phyloP scores from a whole-genome alignment of 768 basidiomycete genomes.

The Boletus coccyginus region DNA sequence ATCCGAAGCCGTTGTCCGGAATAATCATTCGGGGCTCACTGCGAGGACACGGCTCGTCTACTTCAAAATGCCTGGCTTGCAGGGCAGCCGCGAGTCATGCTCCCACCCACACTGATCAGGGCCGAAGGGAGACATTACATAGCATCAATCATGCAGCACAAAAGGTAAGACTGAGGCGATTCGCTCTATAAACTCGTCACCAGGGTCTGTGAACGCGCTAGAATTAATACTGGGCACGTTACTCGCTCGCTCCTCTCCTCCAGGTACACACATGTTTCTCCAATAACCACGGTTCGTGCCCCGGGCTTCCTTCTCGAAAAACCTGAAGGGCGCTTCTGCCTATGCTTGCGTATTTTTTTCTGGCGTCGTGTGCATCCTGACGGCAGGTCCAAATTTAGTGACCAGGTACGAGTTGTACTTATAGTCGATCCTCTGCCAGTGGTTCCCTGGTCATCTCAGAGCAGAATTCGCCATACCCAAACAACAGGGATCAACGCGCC shows the following conservation, averaged over 20 bases:
- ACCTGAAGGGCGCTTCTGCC: constrained; percentile 51
- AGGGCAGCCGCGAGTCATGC: background rate
- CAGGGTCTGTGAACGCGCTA: constrained; percentile 4
- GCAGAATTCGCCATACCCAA: constrained; percentile 26
- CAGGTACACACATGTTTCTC: constrained; percentile 23
- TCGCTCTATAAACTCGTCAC: constrained; percentile 4
- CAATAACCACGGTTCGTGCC: constrained; percentile 56
- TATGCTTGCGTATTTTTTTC: constrained; percentile 44
- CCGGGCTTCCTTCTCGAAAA: constrained; percentile 50
- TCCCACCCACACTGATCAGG: constrained; percentile 3
- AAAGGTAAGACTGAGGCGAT: background rate
- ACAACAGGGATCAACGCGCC: background rate
- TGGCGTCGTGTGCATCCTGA: constrained; percentile 46
- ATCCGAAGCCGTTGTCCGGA: too few relatives aligned
- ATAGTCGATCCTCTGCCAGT: constrained; percentile 47
- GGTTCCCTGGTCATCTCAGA: constrained; percentile 53
- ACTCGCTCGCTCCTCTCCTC: background rate
- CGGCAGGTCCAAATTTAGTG: constrained; percentile 59
- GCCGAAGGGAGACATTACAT: background rate
- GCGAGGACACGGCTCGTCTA: background rate
- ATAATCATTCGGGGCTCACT: background rate
- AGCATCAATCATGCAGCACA: background rate
- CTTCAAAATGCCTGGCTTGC: background rate
- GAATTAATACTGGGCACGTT: background rate
- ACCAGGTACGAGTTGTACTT: constrained; percentile 55